Evolutionary conservation across 1,284 basidiomycete genomes (phyloP).

Genomic region (Veloboletus limbatus): DNA sequence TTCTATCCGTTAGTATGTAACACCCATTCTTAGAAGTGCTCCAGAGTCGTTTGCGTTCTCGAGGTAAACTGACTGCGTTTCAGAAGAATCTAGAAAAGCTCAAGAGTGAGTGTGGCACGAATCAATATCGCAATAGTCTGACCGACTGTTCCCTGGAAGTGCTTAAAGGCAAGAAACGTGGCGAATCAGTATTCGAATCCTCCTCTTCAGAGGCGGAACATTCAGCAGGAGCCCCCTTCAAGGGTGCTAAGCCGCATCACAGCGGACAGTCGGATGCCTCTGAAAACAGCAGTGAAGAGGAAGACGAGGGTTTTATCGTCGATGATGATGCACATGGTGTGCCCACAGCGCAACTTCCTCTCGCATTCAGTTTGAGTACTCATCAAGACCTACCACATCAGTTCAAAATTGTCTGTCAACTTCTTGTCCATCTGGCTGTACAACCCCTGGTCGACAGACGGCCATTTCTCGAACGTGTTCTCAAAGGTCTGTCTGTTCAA

Average conservation of each 20-base stretch:
- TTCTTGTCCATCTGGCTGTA: constrained; percentile 78
- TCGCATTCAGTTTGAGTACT: constrained; percentile 72
- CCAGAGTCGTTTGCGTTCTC: constrained; percentile 56
- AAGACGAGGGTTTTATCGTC: constrained; percentile 57
- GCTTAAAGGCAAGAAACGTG: constrained; percentile 48
- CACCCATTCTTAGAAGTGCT: constrained; percentile 50
- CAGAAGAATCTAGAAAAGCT: constrained; percentile 61
- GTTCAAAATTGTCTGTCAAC: constrained; percentile 84
- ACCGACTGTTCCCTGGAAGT: constrained; percentile 8
- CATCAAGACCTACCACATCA: constrained; percentile 73
- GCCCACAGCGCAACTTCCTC: constrained; percentile 53
- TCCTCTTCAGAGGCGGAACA: constrained; percentile 40
- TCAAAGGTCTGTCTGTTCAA: constrained; percentile 46
- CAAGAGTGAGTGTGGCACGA: constrained; percentile 45
- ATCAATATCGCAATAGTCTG: neutral
- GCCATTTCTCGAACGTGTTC: constrained; percentile 50
- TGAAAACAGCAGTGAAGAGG: constrained; percentile 21
- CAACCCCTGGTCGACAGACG: constrained; percentile 49
- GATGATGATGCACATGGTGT: constrained; percentile 63
- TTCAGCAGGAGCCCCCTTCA: constrained; percentile 27
- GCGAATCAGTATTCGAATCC: constrained; percentile 35
- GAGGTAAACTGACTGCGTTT: constrained; percentile 57
- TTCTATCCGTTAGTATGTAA: constrained; percentile 1
- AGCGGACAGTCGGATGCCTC: constrained; percentile 19
- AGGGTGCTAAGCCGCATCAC: constrained; percentile 28